Conservation (phyloP, 2,329 filamentous ascomycete species). For the Acrocalymma vagum region DNA sequence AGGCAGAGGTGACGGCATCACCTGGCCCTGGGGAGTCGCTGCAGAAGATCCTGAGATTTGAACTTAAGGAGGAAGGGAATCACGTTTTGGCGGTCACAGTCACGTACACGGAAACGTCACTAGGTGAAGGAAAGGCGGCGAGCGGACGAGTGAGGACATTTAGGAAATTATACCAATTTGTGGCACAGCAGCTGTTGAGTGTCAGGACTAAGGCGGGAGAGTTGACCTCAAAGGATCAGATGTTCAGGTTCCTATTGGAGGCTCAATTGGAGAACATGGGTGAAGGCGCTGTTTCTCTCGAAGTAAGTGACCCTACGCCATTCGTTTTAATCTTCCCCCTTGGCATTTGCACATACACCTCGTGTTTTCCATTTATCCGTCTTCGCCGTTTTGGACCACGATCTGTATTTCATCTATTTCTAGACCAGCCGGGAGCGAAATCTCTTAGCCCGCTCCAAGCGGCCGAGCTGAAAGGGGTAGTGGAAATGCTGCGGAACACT, state of each 20-base stretch:
- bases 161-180: slow-evolving; percentile 95
- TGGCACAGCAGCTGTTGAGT: slow-evolving; percentile 87
- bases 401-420: slow-evolving; percentile 20
- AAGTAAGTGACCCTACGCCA: slow-evolving; percentile 55
- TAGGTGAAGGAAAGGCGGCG: slow-evolving; percentile 57
- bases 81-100: slow-evolving; percentile 94
- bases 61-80: slow-evolving; percentile 92
- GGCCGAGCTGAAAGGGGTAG: too few species aligned
- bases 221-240: slow-evolving; percentile 56
- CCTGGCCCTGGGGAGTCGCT: slow-evolving; percentile 71
- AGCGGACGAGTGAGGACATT: slow-evolving; percentile 80
- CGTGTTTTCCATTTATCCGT: slow-evolving; percentile 29
- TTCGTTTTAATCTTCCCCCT: slow-evolving; percentile 5
- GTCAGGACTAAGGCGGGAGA: slow-evolving; percentile 88
- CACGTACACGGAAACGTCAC: slow-evolving; percentile 88
- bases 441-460: too few species aligned
- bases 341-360: slow-evolving; percentile 31
- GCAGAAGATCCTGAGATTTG: slow-evolving; percentile 84
- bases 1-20: slow-evolving; percentile 34
- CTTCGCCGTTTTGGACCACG: slow-evolving; percentile 5
- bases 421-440: too few species aligned
- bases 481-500: too few species aligned
- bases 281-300: slow-evolving; percentile 81
- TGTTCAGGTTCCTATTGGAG: slow-evolving; percentile 77
- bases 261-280: slow-evolving; percentile 96